Base-by-base conservation (phyloP, 345 rosid species). In the Garcia nutans region DNA sequence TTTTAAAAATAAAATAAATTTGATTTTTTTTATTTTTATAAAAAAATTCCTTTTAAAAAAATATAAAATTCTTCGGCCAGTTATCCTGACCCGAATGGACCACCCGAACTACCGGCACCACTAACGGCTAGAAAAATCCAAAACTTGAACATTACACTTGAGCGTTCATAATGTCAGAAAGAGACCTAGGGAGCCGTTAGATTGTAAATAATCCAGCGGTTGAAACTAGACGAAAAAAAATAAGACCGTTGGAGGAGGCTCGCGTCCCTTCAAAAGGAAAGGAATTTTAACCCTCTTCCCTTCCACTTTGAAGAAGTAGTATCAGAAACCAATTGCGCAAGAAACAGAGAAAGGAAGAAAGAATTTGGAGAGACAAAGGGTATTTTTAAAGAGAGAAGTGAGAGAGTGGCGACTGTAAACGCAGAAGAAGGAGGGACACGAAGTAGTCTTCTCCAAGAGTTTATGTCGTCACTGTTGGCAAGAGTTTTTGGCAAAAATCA, bases 401-500 rank as follows among this genome's bases (percentile, higher is more conserved):
- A 68, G 26, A 85, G 84, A 79, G 92, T 92, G 92, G 92, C 90
- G 87, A 69, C 82, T 68, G 12, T 56, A 65, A 80, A 70, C 31
- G 81, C 62, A 52, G 87, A 55, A 71, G 83, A 76, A 70, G 88
- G 79, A 65, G 88, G 78, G 89, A 74, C 87, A 82, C 80, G 87
- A 7, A 83, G 74, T 28, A 79, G 86, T 79, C 91, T 91, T 88
- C 93, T 89, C 88, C 94, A 84, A 45, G 88, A 73, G 71, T 89
- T 88, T 57, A 44, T 93, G 55, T 91, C 91, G 8, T 85, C 93
- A 11, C 63, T 89, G 52, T 79, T 89, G 10, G 79, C 90, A 0
- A 87, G 86, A 78, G 91, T 86, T 31, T 80, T 91, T 52, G 83
- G 85, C 55, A 82, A 80, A 62, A 71, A 74, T 33, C 86, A 75